Conservation (phyloP, 306 rosid species). For the Carpinus viminea region DNA sequence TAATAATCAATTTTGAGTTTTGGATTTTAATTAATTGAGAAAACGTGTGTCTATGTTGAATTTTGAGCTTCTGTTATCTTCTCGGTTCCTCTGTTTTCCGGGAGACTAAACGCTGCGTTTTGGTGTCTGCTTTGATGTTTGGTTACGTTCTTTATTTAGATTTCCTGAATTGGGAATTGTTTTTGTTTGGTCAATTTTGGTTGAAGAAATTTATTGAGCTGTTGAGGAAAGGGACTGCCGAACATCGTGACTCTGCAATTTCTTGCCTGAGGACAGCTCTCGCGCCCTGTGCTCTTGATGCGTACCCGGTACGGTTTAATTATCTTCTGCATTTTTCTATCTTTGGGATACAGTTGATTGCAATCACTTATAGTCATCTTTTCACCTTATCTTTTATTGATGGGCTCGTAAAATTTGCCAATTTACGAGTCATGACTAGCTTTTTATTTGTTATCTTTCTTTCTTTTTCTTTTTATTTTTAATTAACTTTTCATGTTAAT, state of each 20-base stretch:
- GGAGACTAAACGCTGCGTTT: constrained; percentile 2
- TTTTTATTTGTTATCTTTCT: too few species aligned
- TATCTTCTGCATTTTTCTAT: neutral
- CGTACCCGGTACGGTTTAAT: constrained; percentile 66
- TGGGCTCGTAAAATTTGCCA: too few species aligned
- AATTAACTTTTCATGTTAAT: too few species aligned
- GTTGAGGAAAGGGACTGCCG: constrained; percentile 74
- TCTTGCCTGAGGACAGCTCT: constrained; percentile 77
- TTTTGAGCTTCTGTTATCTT: neutral
- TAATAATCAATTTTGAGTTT: neutral
- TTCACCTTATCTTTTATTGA: neutral
- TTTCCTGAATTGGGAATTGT: constrained; percentile 10
- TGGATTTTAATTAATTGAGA: neutral
- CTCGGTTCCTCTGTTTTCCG: neutral
- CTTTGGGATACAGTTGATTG: neutral
- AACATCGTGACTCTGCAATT: constrained; percentile 84
- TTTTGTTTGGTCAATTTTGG: constrained; percentile 2
- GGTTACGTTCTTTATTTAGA: neutral
- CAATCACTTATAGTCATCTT: neutral
- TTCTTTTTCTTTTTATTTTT: too few species aligned
- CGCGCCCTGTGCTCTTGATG: constrained; percentile 98
- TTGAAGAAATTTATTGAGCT: constrained; percentile 88
- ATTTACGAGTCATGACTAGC: too few species aligned
- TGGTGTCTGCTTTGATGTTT: neutral
- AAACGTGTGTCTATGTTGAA: neutral